Conservation (phyloP, 345 rosid genomes). For the Psidium guajava region DNA sequence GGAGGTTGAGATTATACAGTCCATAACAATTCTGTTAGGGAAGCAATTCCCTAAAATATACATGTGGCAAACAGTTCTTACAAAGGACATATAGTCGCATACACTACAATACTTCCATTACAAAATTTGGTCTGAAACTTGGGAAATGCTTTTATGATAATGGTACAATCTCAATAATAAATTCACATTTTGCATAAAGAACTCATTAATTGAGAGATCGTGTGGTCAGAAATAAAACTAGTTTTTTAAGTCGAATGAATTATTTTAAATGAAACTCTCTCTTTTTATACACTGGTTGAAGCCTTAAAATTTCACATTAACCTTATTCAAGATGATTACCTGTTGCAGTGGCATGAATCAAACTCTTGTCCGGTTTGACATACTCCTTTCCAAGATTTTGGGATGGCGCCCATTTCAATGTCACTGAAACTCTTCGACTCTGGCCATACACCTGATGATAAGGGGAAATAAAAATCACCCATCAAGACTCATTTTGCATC, state of each 20-base stretch:
- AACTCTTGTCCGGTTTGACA: slow-evolving; percentile 62
- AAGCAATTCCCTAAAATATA: too few species aligned
- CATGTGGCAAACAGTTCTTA: too few species aligned
- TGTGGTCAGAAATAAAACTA: too few species aligned
- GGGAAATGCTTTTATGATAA: neutral
- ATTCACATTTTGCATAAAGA: too few species aligned
- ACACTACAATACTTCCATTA: neutral
- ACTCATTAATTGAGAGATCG: too few species aligned
- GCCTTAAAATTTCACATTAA: neutral
- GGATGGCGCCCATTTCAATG: slow-evolving; percentile 64
- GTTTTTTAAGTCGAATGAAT: too few species aligned
- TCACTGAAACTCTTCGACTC: slow-evolving; percentile 74
- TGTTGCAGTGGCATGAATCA: slow-evolving; percentile 67
- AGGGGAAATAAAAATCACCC: neutral
- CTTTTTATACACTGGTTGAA: neutral
- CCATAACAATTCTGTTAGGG: too few species aligned
- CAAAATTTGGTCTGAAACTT: neutral
- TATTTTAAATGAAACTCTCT: too few species aligned
- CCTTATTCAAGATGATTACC: slow-evolving; percentile 12
- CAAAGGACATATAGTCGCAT: neutral
- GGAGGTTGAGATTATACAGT: too few species aligned
- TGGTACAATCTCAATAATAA: too few species aligned
- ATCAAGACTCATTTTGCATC: neutral
- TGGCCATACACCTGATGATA: slow-evolving; percentile 76
- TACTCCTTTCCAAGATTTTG: slow-evolving; percentile 81